A percentile compares a stretch with the other conserved stretches of the same genome.
Conservation (phyloP, 208 protist species). For the Endotrypanum monterogeii region DNA sequence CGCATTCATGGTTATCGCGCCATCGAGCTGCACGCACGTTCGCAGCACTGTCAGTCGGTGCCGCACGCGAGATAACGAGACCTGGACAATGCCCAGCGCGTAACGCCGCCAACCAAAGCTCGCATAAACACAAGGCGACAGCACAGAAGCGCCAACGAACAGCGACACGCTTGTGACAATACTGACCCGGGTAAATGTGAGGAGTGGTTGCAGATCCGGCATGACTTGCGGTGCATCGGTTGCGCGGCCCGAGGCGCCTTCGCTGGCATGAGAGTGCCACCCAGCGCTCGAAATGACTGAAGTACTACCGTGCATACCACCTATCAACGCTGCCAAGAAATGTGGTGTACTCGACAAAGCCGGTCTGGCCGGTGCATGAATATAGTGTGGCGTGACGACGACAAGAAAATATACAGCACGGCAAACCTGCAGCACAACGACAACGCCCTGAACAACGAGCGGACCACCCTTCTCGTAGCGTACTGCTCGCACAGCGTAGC, state of each 20-base stretch:
- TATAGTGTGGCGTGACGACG: conserved; percentile 24
- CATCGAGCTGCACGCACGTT: conserved; percentile 63
- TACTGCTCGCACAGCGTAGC: conserved; percentile 52
- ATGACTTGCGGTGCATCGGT: too few species aligned
- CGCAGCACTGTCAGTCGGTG: conserved; percentile 41
- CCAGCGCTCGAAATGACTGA: background rate
- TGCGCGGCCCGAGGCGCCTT: background rate
- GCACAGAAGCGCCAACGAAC: conserved; percentile 27
- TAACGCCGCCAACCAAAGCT: conserved; percentile 66
- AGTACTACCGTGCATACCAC: background rate
- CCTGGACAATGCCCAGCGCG: conserved; percentile 56
- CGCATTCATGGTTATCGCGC: conserved; percentile 42
- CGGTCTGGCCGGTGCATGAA: conserved; percentile 1
- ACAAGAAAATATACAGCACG: conserved; percentile 49
- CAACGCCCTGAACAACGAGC: conserved; percentile 49
- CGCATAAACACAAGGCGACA: conserved; percentile 27
- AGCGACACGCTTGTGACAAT: conserved; percentile 19
- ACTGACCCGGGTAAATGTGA: conserved; percentile 9
- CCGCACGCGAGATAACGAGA: conserved; percentile 25
- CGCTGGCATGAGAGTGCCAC: background rate
- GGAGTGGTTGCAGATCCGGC: background rate
- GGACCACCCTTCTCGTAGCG: conserved; percentile 56
- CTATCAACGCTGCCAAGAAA: background rate
- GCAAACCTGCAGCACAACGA: conserved; percentile 44
- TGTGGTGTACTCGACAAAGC: background rate